These are phyloP conservation scores for Chlamydomonas sp. DNA, from an alignment of 139 green algal genomes.

Conservation along the genomic window DNA sequence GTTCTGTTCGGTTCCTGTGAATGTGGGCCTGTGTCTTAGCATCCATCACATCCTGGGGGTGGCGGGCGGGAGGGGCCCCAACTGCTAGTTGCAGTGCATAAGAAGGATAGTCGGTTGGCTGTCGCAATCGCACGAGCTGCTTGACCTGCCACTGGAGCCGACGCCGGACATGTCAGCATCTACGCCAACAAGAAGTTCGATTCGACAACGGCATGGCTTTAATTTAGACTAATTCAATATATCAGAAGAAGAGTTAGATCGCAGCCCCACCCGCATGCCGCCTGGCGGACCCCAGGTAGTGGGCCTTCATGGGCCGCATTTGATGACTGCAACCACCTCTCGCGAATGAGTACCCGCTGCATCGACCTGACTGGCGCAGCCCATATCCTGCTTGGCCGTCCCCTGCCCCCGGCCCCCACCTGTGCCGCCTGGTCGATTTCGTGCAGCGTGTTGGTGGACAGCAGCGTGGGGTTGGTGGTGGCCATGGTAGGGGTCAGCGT, in stretches of 20 bases:
- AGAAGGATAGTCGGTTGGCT: too few relatives aligned
- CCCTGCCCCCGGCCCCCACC: slow-evolving; percentile 31
- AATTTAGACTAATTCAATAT: too few relatives aligned
- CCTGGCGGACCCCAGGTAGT: too few relatives aligned
- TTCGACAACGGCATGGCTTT: too few relatives aligned
- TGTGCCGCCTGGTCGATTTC: slow-evolving; percentile 87
- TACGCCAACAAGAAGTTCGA: too few relatives aligned
- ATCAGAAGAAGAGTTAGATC: too few relatives aligned
- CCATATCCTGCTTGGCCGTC: background rate
- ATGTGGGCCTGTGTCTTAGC: slow-evolving; percentile 71
- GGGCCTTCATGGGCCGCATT: too few relatives aligned
- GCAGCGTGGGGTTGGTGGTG: slow-evolving; percentile 65
- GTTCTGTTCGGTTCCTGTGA: background rate
- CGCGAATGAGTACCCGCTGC: background rate
- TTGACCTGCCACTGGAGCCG: too few relatives aligned
- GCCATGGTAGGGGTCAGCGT: slow-evolving; percentile 71
- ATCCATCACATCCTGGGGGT: slow-evolving; percentile 63
- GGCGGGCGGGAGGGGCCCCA: background rate
- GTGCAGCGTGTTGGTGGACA: slow-evolving; percentile 88
- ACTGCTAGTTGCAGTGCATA: too few relatives aligned
- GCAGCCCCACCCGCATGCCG: too few relatives aligned
- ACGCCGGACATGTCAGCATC: too few relatives aligned
- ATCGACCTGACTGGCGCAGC: background rate
- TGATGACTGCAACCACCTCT: background rate
- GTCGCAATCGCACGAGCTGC: too few relatives aligned